Conservation (phyloP, 192 early-diverging fungal species). For the Coemansia sp. region DNA sequence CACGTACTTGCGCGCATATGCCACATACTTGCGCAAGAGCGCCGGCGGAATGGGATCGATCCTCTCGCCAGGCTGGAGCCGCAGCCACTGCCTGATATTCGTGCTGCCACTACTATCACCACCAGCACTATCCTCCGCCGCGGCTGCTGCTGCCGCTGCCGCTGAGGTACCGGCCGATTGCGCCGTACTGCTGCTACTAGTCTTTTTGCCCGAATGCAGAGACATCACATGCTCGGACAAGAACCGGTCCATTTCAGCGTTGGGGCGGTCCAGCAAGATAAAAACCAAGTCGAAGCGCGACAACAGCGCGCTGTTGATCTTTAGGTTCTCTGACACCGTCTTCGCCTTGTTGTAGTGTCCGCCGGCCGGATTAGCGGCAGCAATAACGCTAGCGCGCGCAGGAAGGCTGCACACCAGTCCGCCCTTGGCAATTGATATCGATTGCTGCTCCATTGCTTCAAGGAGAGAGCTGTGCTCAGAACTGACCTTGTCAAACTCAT, state of each 20-base stretch:
- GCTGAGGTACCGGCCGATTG: neutral
- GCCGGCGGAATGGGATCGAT: slow-evolving; percentile 63
- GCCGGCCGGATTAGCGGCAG: slow-evolving; percentile 83
- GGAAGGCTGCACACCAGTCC: slow-evolving; percentile 82
- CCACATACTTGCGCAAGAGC: slow-evolving; percentile 80
- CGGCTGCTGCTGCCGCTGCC: neutral
- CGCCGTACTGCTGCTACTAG: neutral
- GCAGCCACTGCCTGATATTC: slow-evolving; percentile 30
- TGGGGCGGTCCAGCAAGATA: slow-evolving; percentile 76
- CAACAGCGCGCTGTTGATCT: slow-evolving; percentile 68
- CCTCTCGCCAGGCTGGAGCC: slow-evolving; percentile 55
- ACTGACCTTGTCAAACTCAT: slow-evolving; percentile 91
- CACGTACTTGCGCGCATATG: slow-evolving; percentile 79
- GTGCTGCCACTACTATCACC: neutral
- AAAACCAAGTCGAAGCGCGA: slow-evolving; percentile 84
- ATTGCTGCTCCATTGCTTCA: slow-evolving; percentile 90
- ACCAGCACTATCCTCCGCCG: neutral
- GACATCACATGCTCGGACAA: slow-evolving; percentile 81
- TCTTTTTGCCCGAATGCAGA: slow-evolving; percentile 52
- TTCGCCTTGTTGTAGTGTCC: slow-evolving; percentile 87
- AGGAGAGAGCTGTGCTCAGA: slow-evolving; percentile 72
- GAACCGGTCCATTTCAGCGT: slow-evolving; percentile 76
- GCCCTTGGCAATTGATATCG: slow-evolving; percentile 83
- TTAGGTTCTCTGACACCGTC: slow-evolving; percentile 78
- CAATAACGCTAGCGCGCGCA: slow-evolving; percentile 81